phyloP scores from a whole-genome alignment of 169 alveolate species.

The Besnoitia besnoiti region DNA sequence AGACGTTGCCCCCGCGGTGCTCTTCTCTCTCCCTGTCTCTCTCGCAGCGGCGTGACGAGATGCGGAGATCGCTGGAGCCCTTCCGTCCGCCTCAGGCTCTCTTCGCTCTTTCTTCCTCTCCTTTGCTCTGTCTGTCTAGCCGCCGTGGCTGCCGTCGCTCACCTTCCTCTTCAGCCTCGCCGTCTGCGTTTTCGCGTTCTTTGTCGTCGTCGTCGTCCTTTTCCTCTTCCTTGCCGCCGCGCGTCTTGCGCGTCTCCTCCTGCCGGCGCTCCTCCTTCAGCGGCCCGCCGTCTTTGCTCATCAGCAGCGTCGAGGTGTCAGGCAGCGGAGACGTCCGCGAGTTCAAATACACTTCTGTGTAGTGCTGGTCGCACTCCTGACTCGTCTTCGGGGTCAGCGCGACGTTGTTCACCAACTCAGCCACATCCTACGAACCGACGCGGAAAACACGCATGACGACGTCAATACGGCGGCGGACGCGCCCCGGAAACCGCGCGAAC shows the following conservation, averaged over 20 bases:
- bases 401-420: conserved; percentile 58
- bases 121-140: background rate
- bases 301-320: conserved; percentile 49
- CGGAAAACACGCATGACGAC: background rate
- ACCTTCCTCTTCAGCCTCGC: background rate
- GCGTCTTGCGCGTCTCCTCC: background rate
- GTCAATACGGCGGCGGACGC: background rate
- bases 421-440: conserved; percentile 66
- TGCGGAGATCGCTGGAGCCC: no score
- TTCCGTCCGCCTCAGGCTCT: background rate
- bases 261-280: conserved; percentile 33
- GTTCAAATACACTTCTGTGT: conserved; percentile 72
- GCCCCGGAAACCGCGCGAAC: background rate
- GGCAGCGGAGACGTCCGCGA: conserved; percentile 69
- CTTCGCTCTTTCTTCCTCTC: background rate
- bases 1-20: no score
- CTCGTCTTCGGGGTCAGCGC: conserved; percentile 75
- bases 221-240: background rate
- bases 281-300: conserved; percentile 50
- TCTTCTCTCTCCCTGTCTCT: background rate
- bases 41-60: no score
- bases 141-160: background rate
- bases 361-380: conserved; percentile 77
- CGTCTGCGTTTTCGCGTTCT: conserved; percentile 26
- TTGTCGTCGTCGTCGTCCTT: conserved; percentile 11